Evolutionary conservation across 352 stramenopile species (phyloP).

Genomic region (Pythium apleroticum): DNA sequence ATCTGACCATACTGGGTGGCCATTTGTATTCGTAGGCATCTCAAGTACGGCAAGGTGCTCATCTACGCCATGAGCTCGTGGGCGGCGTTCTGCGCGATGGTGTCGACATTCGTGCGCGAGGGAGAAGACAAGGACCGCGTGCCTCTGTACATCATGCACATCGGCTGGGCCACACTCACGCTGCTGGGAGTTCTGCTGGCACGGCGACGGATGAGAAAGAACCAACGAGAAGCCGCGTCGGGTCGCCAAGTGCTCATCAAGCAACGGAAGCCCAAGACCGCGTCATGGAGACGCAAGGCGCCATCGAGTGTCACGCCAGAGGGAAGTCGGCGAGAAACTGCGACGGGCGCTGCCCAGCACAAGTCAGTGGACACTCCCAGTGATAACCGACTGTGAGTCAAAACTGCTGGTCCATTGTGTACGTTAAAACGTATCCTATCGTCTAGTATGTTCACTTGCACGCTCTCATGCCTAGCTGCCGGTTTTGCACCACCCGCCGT

Average conservation of each 20-base stretch:
- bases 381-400: background rate
- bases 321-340: too few species aligned
- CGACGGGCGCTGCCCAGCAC: too few species aligned
- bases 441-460: background rate
- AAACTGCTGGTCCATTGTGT: background rate
- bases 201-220: constrained; percentile 1
- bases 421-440: background rate
- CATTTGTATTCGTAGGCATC: too few species aligned
- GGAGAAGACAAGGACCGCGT: constrained; percentile 15
- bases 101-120: constrained; percentile 29
- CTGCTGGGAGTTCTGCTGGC: background rate
- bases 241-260: constrained; percentile 10
- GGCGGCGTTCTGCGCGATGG: constrained; percentile 32
- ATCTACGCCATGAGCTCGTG: constrained; percentile 42
- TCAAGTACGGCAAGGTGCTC: constrained; percentile 39
- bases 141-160: constrained; percentile 31
- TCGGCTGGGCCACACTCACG: constrained; percentile 16
- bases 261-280: background rate
- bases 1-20: background rate
- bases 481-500: constrained; percentile 66
- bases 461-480: constrained; percentile 11
- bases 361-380: too few species aligned
- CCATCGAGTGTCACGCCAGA: background rate
- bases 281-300: background rate
- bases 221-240: background rate